Evolutionary conservation across 805 yeast genomes (phyloP), one percentile per base, ranked within the genome.

Genomic region (Candida ipomoeae): DNA sequence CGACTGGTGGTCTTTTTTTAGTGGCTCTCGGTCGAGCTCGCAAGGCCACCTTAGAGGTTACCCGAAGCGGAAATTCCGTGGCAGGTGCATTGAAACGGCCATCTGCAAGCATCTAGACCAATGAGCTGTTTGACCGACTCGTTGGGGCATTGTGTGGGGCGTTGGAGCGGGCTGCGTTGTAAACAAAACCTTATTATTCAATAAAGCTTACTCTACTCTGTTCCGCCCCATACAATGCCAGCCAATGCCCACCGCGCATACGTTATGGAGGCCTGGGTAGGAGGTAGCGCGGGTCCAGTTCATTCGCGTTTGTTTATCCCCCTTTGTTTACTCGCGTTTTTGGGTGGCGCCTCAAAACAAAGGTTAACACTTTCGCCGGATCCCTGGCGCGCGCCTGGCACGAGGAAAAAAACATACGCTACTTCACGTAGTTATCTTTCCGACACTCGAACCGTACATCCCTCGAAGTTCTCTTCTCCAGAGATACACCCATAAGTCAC

Each of bases 241-340:
- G 29, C 29, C 23, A 39, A 39, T 39, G 18, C 41, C 29, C 2
- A 21, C 31, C 38, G 37, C 45, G 45, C 23, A 32, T 31, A 42
- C 45, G 38, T 42, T 38, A 33, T 42, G 13, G 23, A 26, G 29
- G 18, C 13, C 18, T 13, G 15, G 20, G 23, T 23, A n/a, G 43
- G 34, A 18, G 45, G 41, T n/a, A 20, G 38, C 38, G 45, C 36
- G 43, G 44, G 33, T 18, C 39, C 21, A 8, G 41, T 14, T 20
- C 41, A 26, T 35, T 35, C 59, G 59, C 58, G 59, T 56, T 55
- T 55, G 58, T 55, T 55, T 55, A 53, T 55, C 47, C 54, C 59
- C 59, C 55, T 55, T 46, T 52, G 56, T 56, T 56, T 54, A 48
- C 53, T 10, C 53, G 53, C 53, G 23, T 26, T 41, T 40, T 33